Evolutionary conservation across 1,284 basidiomycete species (phyloP).

Genomic region (Austroboletus niveus): DNA sequence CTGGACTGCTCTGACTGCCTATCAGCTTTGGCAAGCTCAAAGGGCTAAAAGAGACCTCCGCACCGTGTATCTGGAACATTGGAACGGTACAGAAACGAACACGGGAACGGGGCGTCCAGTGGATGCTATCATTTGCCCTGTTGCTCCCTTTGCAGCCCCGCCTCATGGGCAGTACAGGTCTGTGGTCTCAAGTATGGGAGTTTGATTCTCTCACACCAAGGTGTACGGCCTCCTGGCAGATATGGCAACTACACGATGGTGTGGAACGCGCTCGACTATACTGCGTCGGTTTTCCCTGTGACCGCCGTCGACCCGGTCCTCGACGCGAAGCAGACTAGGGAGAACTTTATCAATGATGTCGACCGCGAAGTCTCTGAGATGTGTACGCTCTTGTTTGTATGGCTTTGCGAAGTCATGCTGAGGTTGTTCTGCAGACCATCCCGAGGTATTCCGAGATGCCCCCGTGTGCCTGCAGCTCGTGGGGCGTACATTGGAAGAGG

Average conservation of each 20-base stretch:
- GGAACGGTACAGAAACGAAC: conserved; percentile 46
- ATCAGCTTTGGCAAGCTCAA: conserved; percentile 56
- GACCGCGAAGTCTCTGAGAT: conserved; percentile 53
- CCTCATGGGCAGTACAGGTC: conserved; percentile 54
- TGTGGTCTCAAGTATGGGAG: conserved; percentile 12
- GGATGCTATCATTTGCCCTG: conserved; percentile 61
- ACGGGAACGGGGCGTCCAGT: conserved; percentile 64
- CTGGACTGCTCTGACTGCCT: conserved; percentile 37
- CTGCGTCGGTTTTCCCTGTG: conserved; percentile 66
- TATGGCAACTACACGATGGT: conserved; percentile 53
- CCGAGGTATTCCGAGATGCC: conserved; percentile 53
- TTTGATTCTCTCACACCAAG: not conserved
- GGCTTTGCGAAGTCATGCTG: not conserved
- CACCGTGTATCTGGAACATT: conserved; percentile 52
- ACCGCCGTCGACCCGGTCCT: conserved; percentile 51
- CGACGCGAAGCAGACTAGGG: conserved; percentile 43
- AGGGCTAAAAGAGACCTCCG: conserved; percentile 45
- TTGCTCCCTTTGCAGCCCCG: conserved; percentile 49
- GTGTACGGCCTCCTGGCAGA: conserved; percentile 30
- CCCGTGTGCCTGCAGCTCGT: conserved; percentile 73
- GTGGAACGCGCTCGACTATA: conserved; percentile 72
- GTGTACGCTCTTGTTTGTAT: conserved; percentile 43
- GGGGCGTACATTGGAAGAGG: conserved; percentile 70
- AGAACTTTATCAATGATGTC: conserved; percentile 42
- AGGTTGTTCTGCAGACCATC: conserved; percentile 46